phyloP scores from a whole-genome alignment of 768 basidiomycete species.

The Naematelia encephala region DNA sequence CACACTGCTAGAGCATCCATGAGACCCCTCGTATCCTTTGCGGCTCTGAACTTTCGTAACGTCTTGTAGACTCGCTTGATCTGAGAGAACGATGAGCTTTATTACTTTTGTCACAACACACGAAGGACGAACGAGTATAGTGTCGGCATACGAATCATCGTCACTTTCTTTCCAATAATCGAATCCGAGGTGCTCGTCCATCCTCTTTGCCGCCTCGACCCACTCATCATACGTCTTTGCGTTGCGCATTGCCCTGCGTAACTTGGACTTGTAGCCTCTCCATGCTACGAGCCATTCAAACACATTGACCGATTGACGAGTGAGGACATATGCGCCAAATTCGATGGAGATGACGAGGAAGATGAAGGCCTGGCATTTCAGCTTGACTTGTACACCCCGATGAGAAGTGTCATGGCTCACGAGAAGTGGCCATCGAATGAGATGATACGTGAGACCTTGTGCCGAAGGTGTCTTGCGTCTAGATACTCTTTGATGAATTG shows the following conservation, averaged over 20 bases:
- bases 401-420: conserved; percentile 14
- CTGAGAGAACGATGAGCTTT: conserved; percentile 37
- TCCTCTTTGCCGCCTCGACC: conserved; percentile 70
- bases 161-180: conserved; percentile 82
- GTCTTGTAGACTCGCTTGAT: conserved; percentile 64
- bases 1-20: conserved; percentile 89
- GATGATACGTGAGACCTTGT: conserved; percentile 71
- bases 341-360: conserved; percentile 77
- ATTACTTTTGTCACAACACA: conserved; percentile 50
- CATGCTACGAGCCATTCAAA: conserved; percentile 92
- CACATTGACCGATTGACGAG: conserved; percentile 86
- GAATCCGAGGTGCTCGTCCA: conserved; percentile 81
- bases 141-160: conserved; percentile 88
- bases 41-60: conserved; percentile 65
- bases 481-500: conserved; percentile 78
- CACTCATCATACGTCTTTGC: conserved; percentile 83
- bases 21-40: conserved; percentile 76
- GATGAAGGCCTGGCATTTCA: conserved; percentile 65
- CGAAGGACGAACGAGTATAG: conserved; percentile 75
- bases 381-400: background rate
- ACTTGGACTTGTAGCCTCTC: conserved; percentile 75
- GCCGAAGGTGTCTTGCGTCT: conserved; percentile 51
- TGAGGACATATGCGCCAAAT: conserved; percentile 73
- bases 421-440: conserved; percentile 82
- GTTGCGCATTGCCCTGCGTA: conserved; percentile 71